phyloP scores from a whole-genome alignment of 441 rosid genomes.

The Pelargonium fulgidum region DNA sequence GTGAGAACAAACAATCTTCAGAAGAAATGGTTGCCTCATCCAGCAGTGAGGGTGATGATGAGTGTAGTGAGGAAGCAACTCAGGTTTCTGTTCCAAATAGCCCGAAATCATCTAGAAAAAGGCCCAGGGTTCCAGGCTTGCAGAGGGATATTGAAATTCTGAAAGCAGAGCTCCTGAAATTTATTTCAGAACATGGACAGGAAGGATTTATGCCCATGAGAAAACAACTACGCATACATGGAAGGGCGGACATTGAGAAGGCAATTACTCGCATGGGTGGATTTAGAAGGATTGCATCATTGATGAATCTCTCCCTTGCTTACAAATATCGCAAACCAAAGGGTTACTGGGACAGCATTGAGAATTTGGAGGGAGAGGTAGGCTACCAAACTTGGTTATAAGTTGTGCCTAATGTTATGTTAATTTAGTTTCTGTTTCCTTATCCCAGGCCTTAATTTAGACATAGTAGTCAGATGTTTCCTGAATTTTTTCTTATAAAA shows the following conservation, averaged over 20 bases:
- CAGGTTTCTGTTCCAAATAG: conserved; percentile 16
- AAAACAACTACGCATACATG: conserved; percentile 80
- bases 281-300: conserved; percentile 67
- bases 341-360: conserved; percentile 96
- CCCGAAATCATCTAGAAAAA: conserved; percentile 36
- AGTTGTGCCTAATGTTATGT: background rate
- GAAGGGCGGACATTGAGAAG: conserved; percentile 92
- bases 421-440: background rate
- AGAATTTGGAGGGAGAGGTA: conserved; percentile 89
- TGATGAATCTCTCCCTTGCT: conserved; percentile 87
- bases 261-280: conserved; percentile 90
- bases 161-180: conserved; percentile 70
- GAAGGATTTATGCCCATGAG: conserved; percentile 99
- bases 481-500: no score
- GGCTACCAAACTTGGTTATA: background rate
- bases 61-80: conserved; percentile 17
- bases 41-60: conserved; percentile 18
- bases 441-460: no score
- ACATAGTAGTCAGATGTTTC: no score
- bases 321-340: conserved; percentile 91
- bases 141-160: conserved; percentile 76
- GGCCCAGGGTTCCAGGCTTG: conserved; percentile 78
- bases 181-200: conserved; percentile 76
- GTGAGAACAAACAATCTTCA: conserved; percentile 24
- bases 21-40: conserved; percentile 35